phyloP scores from a whole-genome alignment of 345 rosid genomes.

The Citrus medica region DNA sequence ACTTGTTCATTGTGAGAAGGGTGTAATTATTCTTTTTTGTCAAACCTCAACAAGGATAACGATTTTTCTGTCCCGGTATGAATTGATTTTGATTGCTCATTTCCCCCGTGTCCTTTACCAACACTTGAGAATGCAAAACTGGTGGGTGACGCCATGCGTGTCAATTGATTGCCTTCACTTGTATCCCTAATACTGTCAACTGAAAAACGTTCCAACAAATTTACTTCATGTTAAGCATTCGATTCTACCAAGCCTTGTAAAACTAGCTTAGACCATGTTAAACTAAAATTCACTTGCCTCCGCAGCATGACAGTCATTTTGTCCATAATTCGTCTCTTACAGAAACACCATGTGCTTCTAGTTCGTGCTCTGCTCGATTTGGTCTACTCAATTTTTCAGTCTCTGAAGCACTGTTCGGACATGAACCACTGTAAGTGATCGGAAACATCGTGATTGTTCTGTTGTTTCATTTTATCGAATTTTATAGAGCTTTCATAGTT shows the following conservation, averaged over 20 bases:
- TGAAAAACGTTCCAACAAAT: no score
- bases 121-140: neutral
- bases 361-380: neutral
- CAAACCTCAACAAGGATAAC: conserved; percentile 1
- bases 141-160: neutral
- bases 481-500: no score
- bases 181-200: no score
- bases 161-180: no score
- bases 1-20: neutral
- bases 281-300: no score
- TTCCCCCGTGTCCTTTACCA: neutral
- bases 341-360: neutral
- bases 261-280: no score
- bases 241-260: no score
- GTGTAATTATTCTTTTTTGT: conserved; percentile 14
- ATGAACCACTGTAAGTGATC: neutral
- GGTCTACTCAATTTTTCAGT: neutral
- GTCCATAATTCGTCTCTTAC: neutral
- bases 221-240: no score
- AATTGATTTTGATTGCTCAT: neutral
- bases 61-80: neutral
- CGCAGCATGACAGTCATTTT: no score
- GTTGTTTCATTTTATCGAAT: neutral
- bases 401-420: neutral
- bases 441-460: neutral